Evolutionary conservation across 148 eudicot species (phyloP).

Genomic region (Drosera capensis): DNA sequence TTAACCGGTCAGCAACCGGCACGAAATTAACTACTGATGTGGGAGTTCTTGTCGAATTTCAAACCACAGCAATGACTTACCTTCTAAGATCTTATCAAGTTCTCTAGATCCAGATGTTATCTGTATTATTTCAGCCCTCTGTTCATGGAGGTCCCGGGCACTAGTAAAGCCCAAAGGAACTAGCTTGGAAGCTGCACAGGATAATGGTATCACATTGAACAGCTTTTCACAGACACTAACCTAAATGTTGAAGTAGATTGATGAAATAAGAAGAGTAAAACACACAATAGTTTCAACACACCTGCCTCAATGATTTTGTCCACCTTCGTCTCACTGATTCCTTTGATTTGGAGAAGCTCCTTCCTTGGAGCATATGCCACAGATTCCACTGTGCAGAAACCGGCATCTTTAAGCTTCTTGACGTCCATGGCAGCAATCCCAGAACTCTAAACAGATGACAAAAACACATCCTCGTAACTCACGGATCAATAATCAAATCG

Average conservation of each 20-base stretch:
- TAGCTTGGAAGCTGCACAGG: slow-evolving; percentile 66
- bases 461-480: no score
- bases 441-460: slow-evolving; percentile 35
- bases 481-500: no score
- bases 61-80: slow-evolving; percentile 12
- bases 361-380: slow-evolving; percentile 89
- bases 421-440: slow-evolving; percentile 87
- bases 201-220: slow-evolving; percentile 1
- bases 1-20: no score
- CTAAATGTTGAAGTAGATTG: neutral
- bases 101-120: slow-evolving; percentile 85
- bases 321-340: slow-evolving; percentile 96
- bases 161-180: slow-evolving; percentile 95
- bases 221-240: neutral
- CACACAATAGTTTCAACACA: slow-evolving; percentile 7
- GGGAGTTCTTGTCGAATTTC: no score
- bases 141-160: slow-evolving; percentile 86
- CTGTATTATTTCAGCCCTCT: slow-evolving; percentile 84
- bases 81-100: slow-evolving; percentile 88
- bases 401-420: slow-evolving; percentile 94
- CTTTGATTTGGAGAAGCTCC: slow-evolving; percentile 90
- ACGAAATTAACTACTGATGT: no score
- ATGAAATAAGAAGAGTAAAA: neutral
- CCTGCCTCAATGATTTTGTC: slow-evolving; percentile 98
- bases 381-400: slow-evolving; percentile 84